Evolutionary conservation across 2,329 filamentous ascomycete genomes (phyloP).

Genomic region (Lachnellula arida): DNA sequence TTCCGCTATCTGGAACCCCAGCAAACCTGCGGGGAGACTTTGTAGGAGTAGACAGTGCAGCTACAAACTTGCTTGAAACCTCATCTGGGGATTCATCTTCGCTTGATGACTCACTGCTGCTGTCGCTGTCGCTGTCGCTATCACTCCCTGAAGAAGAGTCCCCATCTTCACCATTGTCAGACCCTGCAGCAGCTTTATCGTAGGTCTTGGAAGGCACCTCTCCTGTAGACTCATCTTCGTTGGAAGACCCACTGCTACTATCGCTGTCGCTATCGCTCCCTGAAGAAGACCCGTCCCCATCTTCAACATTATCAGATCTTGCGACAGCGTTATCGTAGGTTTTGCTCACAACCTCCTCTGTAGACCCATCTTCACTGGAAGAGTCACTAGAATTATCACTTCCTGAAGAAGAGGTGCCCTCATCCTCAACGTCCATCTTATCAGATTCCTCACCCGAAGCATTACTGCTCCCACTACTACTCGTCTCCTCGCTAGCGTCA

Average conservation of each 20-base stretch:
- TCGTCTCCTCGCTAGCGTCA: conserved; percentile 4
- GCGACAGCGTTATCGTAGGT: conserved; percentile 19
- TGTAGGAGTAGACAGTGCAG: not conserved
- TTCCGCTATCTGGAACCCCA: conserved; percentile 44
- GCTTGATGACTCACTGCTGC: conserved; percentile 24
- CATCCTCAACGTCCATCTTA: conserved; percentile 15
- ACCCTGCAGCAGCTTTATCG: conserved; percentile 6
- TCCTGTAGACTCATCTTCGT: conserved; percentile 3
- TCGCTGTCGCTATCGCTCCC: conserved; percentile 12
- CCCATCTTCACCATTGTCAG: conserved; percentile 9
- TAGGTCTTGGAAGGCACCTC: conserved; percentile 22
- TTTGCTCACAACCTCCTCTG: conserved; percentile 8
- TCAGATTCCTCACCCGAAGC: conserved; percentile 16
- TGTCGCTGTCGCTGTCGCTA: conserved; percentile 11
- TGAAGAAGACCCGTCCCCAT: conserved; percentile 3
- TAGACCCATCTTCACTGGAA: conserved; percentile 1
- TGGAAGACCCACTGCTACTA: conserved; percentile 18
- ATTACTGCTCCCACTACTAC: conserved; percentile 4
- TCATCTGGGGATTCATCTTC: conserved; percentile 39
- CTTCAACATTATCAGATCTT: conserved; percentile 15
- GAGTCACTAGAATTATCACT: conserved; percentile 18
- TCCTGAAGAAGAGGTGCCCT: conserved; percentile 9
- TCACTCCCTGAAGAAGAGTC: conserved; percentile 10
- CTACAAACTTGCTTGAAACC: conserved; percentile 32
- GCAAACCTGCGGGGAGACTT: not conserved